Base-by-base conservation (phyloP, 1,284 basidiomycete genomes). In the Ustilago trichophora region DNA sequence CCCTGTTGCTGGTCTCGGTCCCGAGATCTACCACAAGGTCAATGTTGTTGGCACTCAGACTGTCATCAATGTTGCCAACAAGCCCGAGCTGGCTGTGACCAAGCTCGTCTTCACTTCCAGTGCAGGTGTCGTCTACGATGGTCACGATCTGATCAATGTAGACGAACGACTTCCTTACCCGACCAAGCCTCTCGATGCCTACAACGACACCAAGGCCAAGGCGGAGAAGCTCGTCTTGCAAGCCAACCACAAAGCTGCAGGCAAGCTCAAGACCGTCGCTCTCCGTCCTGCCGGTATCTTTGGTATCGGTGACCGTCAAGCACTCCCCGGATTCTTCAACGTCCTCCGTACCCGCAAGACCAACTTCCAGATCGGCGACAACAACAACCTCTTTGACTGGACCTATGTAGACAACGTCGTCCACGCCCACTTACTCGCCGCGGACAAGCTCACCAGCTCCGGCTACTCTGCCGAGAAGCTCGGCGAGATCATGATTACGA, bases 361-460 rank as follows among this genome's bases (percentile, higher is more conserved):
- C 3, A 88, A 91, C 70, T 91, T 92, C 85, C 95, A 98, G 83
- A 89, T 99, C 62, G 96, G 96, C 40, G 85, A 90, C 83, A 98
- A 98, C 84, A 87, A 86, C 62, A 98, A 98, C 82, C 84, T 98
- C 10, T 95, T 93, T 76, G 96, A 99, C 83, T 97, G 92, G 89
- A 98, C 95, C 1, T 98, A 97, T 77, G 93, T 98, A 66, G 92
- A 89, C 66, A 99, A 99, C 82, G 90, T 96, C 62, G 94, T 93
- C 0, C 88, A 91, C 77, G 95, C 95, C 2, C 96, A 99, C 80
- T 84, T 99, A 8, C 88, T 98, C 41, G 96, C 96, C 2, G 90
- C 91, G 9, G 94, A 98, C 84, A 89, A 87, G 76, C 87, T 95
- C 33, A 51, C 65, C 33, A 46, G 31, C 13, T 35, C 65, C 3